A percentile compares a stretch with the other conserved stretches of the same genome.
Conservation (phyloP, 805 yeast genomes). For the Myxozyma monticola region DNA sequence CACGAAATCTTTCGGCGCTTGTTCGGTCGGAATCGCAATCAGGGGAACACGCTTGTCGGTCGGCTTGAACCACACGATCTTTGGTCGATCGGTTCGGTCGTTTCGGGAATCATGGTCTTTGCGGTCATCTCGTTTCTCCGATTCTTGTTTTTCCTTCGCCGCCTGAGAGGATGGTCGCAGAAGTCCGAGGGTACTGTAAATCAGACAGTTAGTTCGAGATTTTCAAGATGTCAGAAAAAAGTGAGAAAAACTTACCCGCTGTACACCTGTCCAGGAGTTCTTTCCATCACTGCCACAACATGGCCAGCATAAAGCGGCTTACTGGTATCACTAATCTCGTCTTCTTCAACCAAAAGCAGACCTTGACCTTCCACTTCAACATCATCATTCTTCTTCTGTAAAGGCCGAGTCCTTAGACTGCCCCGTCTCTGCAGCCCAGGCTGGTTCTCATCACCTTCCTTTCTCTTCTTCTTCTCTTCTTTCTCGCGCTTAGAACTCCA, state of each 20-base stretch:
- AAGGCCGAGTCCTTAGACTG: constrained; percentile 90
- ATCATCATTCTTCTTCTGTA: constrained; percentile 96
- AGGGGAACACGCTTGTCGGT: constrained; percentile 97
- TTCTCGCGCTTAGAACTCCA: constrained; percentile 96
- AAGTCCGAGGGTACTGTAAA: constrained; percentile 88
- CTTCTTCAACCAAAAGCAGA: constrained; percentile 86
- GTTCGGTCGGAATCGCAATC: constrained; percentile 97
- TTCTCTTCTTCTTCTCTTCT: constrained; percentile 93
- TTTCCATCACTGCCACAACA: constrained; percentile 95
- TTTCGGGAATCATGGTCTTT: constrained; percentile 29
- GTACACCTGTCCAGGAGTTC: constrained; percentile 95
- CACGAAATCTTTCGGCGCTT: constrained; percentile 93
- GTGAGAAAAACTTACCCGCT: constrained; percentile 46
- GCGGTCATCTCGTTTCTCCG: constrained; percentile 38
- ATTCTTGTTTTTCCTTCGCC: constrained; percentile 63
- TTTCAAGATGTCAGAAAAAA: not conserved
- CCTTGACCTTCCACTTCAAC: constrained; percentile 99
- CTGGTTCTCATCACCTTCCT: constrained; percentile 47
- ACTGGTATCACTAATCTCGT: constrained; percentile 86
- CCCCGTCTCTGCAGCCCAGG: constrained; percentile 77
- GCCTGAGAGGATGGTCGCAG: constrained; percentile 95
- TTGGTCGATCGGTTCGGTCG: constrained; percentile 58
- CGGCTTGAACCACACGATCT: constrained; percentile 98
- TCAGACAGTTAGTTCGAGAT: constrained; percentile 39
- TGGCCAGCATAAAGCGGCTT: constrained; percentile 97